Base-by-base conservation (phyloP, 108 stramenopile genomes). In the Thalassiosira profunda region DNA sequence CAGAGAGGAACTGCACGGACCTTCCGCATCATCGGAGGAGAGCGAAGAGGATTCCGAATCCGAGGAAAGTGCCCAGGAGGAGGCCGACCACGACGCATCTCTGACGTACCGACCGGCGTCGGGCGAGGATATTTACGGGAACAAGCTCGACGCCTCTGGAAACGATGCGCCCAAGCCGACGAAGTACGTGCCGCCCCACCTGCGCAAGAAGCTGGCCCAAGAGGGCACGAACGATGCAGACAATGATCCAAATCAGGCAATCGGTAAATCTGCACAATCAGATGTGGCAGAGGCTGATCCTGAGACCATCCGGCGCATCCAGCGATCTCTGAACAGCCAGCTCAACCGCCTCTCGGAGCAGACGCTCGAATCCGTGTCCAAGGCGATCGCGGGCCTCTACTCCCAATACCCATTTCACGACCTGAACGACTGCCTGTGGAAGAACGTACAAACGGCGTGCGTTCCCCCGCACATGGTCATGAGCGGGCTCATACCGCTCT, bases 61-160 rank as follows among this genome's bases (percentile, higher is more conserved):
- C 14, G 63, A 59, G 14, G 75, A 67, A 7, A 44, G 48, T n/a
- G 62, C 63, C 23, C 70, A 78, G 12, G 67, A 76, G n/a, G 76
- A 68, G 12, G 68, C 64, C 7, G 81, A 85, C 57, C 91, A 92
- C 43, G 84, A 89, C 48, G 72, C 62, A 37, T 53, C 73, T 18
- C 67, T 86, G 62, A 92, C 90, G 3, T 98, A 98, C 51, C 69
- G 63, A 49, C 98, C 98, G 11, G 49, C 72, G 24, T 28, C 53
- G 9, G 98, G 98, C 8, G 93, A 98, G 82, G 97, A 98, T 67
- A 97, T 98, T 43, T 98, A 98, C 56, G 98, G 98, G 37, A 84
- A 96, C 28, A 64, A 57, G 28, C 63, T 90, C 23, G 92, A 90
- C 14, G 9, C 38, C n/a, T 20, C 37, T 9, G 25, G 31, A n/a